Evolutionary conservation across 352 stramenopile genomes (phyloP).

Genomic region (Plasmopara halstedii): DNA sequence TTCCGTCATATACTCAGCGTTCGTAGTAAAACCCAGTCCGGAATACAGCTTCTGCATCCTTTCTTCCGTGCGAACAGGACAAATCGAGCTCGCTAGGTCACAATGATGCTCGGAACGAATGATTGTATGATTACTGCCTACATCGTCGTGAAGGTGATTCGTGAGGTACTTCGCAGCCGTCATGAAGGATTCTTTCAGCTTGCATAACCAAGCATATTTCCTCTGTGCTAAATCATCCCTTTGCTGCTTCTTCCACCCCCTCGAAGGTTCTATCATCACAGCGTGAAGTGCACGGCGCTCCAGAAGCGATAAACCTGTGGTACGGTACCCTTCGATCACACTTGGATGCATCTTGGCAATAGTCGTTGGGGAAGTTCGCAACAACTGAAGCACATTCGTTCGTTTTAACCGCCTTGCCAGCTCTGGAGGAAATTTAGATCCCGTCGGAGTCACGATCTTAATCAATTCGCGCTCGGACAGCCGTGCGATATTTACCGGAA

Average conservation of each 20-base stretch:
- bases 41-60: slow-evolving; percentile 39
- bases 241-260: slow-evolving; percentile 71
- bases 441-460: slow-evolving; percentile 44
- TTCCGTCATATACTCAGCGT: slow-evolving; percentile 33
- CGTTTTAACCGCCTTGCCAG: slow-evolving; percentile 84
- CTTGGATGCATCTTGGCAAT: slow-evolving; percentile 81
- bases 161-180: slow-evolving; percentile 22
- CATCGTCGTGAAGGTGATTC: slow-evolving; percentile 12
- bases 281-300: slow-evolving; percentile 84
- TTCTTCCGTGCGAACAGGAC: slow-evolving; percentile 40
- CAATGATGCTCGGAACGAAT: slow-evolving; percentile 18
- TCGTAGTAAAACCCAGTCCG: slow-evolving; percentile 42
- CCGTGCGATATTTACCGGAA: slow-evolving; percentile 76
- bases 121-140: not conserved
- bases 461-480: slow-evolving; percentile 70
- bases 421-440: slow-evolving; percentile 46
- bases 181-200: slow-evolving; percentile 60
- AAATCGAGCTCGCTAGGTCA: slow-evolving; percentile 34
- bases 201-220: slow-evolving; percentile 79
- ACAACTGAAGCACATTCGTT: slow-evolving; percentile 80
- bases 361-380: slow-evolving; percentile 61
- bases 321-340: slow-evolving; percentile 56
- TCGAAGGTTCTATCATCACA: slow-evolving; percentile 42
- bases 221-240: slow-evolving; percentile 74
- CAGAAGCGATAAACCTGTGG: slow-evolving; percentile 61